Base-by-base conservation (phyloP, 2,329 filamentous ascomycete genomes). In the Trichoderma simmonsii region DNA sequence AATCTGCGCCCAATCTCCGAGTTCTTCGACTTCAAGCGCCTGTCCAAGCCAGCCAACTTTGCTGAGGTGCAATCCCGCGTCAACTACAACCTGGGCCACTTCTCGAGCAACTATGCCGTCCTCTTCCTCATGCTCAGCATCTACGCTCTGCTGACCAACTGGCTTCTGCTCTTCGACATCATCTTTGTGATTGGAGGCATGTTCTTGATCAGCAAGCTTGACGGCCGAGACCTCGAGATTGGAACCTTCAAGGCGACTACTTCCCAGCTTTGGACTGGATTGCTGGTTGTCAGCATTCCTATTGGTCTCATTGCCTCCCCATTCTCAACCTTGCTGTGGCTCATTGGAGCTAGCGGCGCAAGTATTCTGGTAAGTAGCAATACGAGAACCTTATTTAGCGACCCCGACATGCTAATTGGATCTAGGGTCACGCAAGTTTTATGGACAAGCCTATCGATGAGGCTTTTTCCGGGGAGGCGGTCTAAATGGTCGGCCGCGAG, bases 391-490 rank as follows among this genome's bases (percentile, higher is more conserved):
- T 12, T 54, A 26, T 14, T n/a, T n/a, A 9, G 15, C 9, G 30
- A 15, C 24, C 6, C 6, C 2, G 30, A n/a, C 14, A 28, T 39
- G 32, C 64, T 67, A 57, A 67, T 12, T n/a, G 24, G 7, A 26
- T 39, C 9, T 8, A 59, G 64, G 96, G 96, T 84, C 96, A 99
- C 85, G 96, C 96, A 77, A 89, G 94, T 75, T 90, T 98, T 81
- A 91, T 98, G 92, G 95, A 98, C 83, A 98, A 97, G 89, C 95
- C 95, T 73, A 97, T 98, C 87, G 96, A 98, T 91, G 95, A 97
- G 95, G 95, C 95, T 98, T 99, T 99, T 98, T 98, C 95, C 89
- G 96, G 97, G 95, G 96, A 99, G 95, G 95, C 96, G 95, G 96
- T 99, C 93, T 99, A 98, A 91, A 89, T 97, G 95, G 95, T 98